Evolutionary conservation across 495 filamentous ascomycete species (phyloP).

Genomic region (Xylaria intraflava): DNA sequence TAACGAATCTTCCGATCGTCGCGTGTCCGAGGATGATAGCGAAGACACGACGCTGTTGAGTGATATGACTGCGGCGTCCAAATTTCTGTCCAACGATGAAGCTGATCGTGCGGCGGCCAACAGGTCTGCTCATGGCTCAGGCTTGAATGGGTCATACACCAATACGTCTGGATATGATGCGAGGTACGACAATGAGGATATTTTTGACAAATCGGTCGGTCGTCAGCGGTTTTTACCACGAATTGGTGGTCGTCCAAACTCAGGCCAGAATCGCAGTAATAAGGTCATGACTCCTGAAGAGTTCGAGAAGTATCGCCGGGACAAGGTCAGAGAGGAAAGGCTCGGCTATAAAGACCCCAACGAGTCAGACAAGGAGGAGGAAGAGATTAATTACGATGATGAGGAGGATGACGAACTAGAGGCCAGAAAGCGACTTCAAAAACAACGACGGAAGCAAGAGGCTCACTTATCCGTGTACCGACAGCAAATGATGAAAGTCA

Average conservation of each 20-base stretch:
- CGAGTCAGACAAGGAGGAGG: slow-evolving; percentile 49
- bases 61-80: slow-evolving; percentile 52
- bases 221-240: slow-evolving; percentile 49
- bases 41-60: slow-evolving; percentile 63
- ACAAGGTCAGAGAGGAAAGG: slow-evolving; percentile 57
- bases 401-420: slow-evolving; percentile 85
- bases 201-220: slow-evolving; percentile 48
- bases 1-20: slow-evolving; percentile 38
- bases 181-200: slow-evolving; percentile 39
- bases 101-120: slow-evolving; percentile 4
- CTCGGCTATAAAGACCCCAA: slow-evolving; percentile 27
- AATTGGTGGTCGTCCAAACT: slow-evolving; percentile 32
- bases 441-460: slow-evolving; percentile 81
- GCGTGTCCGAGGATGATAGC: slow-evolving; percentile 51
- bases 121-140: background rate
- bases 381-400: slow-evolving; percentile 49
- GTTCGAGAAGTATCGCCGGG: slow-evolving; percentile 74
- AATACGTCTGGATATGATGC: slow-evolving; percentile 23
- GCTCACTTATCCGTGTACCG: slow-evolving; percentile 86
- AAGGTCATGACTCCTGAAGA: slow-evolving; percentile 88
- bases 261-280: slow-evolving; percentile 35
- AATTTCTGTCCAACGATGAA: slow-evolving; percentile 28
- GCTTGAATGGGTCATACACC: slow-evolving; percentile 27
- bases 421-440: slow-evolving; percentile 61
- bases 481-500: slow-evolving; percentile 96